Base-by-base conservation (phyloP, 495 filamentous ascomycete species). In the Penicillium steckii region DNA sequence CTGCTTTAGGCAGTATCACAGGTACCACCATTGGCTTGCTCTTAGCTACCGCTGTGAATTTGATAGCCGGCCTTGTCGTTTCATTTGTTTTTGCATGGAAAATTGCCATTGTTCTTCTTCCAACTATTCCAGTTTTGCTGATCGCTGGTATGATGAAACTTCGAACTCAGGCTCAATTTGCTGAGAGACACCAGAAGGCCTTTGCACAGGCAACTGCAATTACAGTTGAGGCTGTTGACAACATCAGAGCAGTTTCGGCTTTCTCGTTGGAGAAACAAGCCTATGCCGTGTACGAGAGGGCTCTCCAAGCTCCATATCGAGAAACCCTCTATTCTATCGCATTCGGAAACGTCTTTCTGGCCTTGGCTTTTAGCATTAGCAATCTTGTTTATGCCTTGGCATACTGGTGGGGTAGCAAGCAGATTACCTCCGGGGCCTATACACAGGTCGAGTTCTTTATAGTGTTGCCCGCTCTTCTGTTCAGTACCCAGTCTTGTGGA, bases 391-490 rank as follows among this genome's bases (percentile, higher is more conserved):
- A 84, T 60, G 84, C 83, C 0, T 66, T 88, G 19, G 83, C 83
- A 0, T 88, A 87, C 63, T 87, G 83, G 80, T 89, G 85, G 77
- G 84, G 84, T 3, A 74, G 80, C 1, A 72, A 68, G 27, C 77
- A 81, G 50, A 78, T 88, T 18, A 68, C 77, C 13, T 62, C 71
- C 33, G 83, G 83, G 1, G 53, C 74, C 17, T 86, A 86, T 50
- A 74, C 76, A 0, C 76, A 75, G 22, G 72, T 77, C 3, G 75
- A 87, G 48, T 87, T 88, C 66, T 87, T 87, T 64, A 86, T 85
- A 50, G 81, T 87, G 2, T 64, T 86, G 10, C 74, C 82, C 0
- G 80, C 84, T 4, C 60, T 81, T 0, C 64, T 81, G 18, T 79
- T 80, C 56, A 82, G 77, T 27, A 83, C 83, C 0, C 85, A 86